These are phyloP conservation scores for Haplosporangium sp. DNA, from an alignment of 371 early-diverging fungal species.

Conservation along the genomic window DNA sequence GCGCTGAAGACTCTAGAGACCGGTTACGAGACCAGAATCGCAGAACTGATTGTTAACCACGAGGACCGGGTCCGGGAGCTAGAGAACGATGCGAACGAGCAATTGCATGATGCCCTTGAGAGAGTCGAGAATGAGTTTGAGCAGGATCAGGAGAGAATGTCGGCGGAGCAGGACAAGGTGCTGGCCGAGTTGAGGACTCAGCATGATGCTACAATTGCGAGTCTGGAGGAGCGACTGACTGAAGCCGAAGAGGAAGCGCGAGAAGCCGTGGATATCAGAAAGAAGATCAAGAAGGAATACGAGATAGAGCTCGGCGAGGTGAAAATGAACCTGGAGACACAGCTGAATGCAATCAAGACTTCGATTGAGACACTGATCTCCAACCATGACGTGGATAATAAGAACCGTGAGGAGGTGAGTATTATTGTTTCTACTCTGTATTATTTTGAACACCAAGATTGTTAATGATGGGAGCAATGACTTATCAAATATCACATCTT, in stretches of 20 bases:
- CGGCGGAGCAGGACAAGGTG: slow-evolving; percentile 16
- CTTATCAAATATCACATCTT: not conserved
- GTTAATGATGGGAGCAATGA: not conserved
- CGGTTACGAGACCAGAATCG: slow-evolving; percentile 40
- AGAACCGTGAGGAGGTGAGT: slow-evolving; percentile 16
- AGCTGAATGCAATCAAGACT: slow-evolving; percentile 12
- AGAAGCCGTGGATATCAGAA: slow-evolving; percentile 10
- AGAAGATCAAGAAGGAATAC: slow-evolving; percentile 4
- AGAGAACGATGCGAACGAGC: slow-evolving; percentile 46
- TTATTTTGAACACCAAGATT: not conserved
- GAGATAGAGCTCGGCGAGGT: slow-evolving; percentile 12
- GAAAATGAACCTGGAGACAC: slow-evolving; percentile 20
- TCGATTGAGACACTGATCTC: slow-evolving; percentile 12
- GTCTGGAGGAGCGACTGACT: slow-evolving; percentile 28
- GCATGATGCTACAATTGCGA: slow-evolving; percentile 13
- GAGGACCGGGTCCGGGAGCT: slow-evolving; percentile 44
- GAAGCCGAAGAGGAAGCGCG: slow-evolving; percentile 24
- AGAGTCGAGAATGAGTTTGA: slow-evolving; percentile 46
- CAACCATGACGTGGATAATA: slow-evolving; percentile 6
- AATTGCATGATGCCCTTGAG: slow-evolving; percentile 35
- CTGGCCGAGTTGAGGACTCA: not conserved
- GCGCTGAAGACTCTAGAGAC: slow-evolving; percentile 24
- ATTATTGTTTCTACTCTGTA: not conserved
- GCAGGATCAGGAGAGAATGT: slow-evolving; percentile 22
- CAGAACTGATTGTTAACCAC: slow-evolving; percentile 50